phyloP scores from a whole-genome alignment of 371 early-diverging fungal genomes.

The Zychaea mexicana region DNA sequence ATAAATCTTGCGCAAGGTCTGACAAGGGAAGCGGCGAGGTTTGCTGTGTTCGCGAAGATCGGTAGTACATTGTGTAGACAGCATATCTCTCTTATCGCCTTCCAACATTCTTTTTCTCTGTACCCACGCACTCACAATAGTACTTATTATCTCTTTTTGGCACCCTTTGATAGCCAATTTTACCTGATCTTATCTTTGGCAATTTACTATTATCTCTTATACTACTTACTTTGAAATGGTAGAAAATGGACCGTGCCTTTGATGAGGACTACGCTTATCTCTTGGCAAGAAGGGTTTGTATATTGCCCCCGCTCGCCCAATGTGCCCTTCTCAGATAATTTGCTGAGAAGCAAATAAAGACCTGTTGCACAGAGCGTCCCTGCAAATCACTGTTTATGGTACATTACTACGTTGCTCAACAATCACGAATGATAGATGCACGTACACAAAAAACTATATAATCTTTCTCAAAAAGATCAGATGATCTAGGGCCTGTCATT shows the following conservation, averaged over 20 bases:
- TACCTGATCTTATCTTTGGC: not conserved
- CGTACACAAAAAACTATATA: not conserved
- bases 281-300: too few species aligned
- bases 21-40: not conserved
- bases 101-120: not conserved
- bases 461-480: not conserved
- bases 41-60: not conserved
- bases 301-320: too few species aligned
- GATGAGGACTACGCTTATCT: not conserved
- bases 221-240: not conserved
- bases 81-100: not conserved
- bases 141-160: conserved; percentile 3
- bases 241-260: not conserved
- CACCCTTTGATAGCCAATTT: not conserved
- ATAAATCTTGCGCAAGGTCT: not conserved
- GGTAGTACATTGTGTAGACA: not conserved
- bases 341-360: not conserved
- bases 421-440: not conserved
- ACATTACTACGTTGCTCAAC: not conserved
- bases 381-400: conserved; percentile 1
- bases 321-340: too few species aligned
- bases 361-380: not conserved
- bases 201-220: not conserved
- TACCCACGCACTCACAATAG: not conserved
- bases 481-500: not conserved